Evolutionary conservation across 2,329 filamentous ascomycete species (phyloP).

Genomic region (Fusarium nisikadoi): DNA sequence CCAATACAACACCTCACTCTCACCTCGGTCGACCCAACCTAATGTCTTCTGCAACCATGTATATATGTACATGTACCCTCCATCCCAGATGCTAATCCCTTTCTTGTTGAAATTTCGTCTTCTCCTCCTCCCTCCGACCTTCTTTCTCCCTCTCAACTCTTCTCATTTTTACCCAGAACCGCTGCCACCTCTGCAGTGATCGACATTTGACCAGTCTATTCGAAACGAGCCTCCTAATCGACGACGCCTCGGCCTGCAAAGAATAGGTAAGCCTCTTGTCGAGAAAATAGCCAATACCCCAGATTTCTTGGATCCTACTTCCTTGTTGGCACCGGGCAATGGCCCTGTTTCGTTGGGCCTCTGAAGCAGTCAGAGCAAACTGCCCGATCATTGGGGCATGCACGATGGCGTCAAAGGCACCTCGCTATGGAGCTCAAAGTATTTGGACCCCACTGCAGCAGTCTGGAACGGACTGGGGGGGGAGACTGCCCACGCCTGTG

Average conservation of each 20-base stretch:
- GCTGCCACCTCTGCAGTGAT: conserved; percentile 13
- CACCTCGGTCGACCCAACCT: conserved; percentile 1
- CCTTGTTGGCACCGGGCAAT: not conserved
- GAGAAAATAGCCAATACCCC: conserved; percentile 7
- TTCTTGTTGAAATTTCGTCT: conserved; percentile 23
- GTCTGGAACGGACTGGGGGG: conserved; percentile 4
- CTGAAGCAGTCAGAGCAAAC: conserved; percentile 4
- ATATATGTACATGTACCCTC: conserved; percentile 32
- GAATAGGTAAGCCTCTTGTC: conserved; percentile 25
- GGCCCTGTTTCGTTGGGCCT: not conserved
- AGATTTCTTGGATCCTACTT: conserved; percentile 2
- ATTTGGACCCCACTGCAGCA: conserved; percentile 26
- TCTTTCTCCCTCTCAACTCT: not conserved
- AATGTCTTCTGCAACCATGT: conserved; percentile 13
- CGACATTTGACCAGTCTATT: conserved; percentile 27
- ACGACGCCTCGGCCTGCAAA: conserved; percentile 7
- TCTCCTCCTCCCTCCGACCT: conserved; percentile 1
- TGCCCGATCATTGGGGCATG: conserved; percentile 7
- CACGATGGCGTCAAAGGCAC: conserved; percentile 29
- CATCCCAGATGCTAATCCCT: conserved; percentile 17
- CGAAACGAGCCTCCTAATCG: conserved; percentile 22
- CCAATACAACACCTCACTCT: conserved; percentile 10
- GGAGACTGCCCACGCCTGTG: not conserved
- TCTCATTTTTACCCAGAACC: not conserved
- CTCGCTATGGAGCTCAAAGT: conserved; percentile 14